Percentiles rank a stretch among this genome's conserved stretches.
These are phyloP conservation scores for Sicyos edulis DNA, from an alignment of 306 rosid genomes.

Conservation along the genomic window DNA sequence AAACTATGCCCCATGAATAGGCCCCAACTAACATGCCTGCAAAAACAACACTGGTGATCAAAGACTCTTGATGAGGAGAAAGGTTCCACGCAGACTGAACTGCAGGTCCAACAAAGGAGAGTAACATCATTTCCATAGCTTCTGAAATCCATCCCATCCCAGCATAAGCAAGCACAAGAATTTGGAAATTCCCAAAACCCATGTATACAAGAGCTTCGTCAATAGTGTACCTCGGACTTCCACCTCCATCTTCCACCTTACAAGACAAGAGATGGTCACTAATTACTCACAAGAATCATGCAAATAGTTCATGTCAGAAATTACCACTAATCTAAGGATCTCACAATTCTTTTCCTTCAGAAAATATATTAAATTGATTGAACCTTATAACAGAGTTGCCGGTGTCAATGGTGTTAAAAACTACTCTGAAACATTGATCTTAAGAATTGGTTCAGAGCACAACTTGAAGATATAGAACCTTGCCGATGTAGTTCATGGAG, in stretches of 20 bases:
- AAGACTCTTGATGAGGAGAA: conserved; percentile 66
- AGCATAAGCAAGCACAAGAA: conserved; percentile 78
- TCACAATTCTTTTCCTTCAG: background rate
- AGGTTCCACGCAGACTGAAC: conserved; percentile 76
- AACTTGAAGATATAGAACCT: background rate
- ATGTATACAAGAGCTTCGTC: conserved; percentile 71
- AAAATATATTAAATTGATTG: background rate
- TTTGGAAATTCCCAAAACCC: conserved; percentile 86
- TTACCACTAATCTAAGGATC: background rate
- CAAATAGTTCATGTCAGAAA: too few relatives aligned
- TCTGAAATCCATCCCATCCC: conserved; percentile 95
- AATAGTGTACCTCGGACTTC: conserved; percentile 43
- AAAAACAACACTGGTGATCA: conserved; percentile 74
- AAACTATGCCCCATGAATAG: conserved; percentile 83
- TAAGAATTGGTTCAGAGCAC: background rate
- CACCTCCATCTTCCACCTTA: conserved; percentile 34
- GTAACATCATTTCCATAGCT: conserved; percentile 99
- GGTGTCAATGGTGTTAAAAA: background rate
- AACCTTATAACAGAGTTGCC: background rate
- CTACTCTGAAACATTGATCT: conserved; percentile 1
- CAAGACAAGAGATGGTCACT: too few relatives aligned
- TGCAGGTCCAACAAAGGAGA: conserved; percentile 92
- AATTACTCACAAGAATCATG: too few relatives aligned
- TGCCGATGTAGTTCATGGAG: too few relatives aligned
- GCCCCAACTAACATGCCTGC: conserved; percentile 86